Evolutionary conservation across 352 stramenopile species (phyloP).

Genomic region (Phytophthora tubulina): DNA sequence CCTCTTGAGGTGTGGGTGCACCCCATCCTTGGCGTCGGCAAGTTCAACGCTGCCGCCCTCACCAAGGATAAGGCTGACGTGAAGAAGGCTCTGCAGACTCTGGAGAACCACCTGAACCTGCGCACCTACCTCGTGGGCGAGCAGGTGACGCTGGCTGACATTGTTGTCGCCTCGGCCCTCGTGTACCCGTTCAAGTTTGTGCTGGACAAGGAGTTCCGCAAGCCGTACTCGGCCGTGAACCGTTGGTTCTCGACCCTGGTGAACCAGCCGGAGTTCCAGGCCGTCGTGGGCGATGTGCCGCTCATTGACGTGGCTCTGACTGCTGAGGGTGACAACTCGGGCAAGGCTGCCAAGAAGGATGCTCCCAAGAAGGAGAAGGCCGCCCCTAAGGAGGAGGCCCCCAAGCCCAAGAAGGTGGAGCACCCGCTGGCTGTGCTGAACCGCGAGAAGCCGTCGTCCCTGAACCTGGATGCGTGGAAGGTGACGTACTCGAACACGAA

Average conservation of each 20-base stretch:
- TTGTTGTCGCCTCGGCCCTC: constrained; percentile 86
- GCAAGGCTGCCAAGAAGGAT: constrained; percentile 44
- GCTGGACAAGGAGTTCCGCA: constrained; percentile 90
- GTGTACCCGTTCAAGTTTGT: constrained; percentile 97
- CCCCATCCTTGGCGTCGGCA: constrained; percentile 88
- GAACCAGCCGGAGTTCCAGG: constrained; percentile 94
- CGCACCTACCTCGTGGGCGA: constrained; percentile 94
- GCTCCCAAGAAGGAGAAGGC: constrained; percentile 60
- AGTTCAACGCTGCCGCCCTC: constrained; percentile 78
- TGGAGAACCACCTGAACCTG: constrained; percentile 91
- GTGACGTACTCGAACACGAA: constrained; percentile 93
- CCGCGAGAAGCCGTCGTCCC: constrained; percentile 77
- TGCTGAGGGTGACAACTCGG: constrained; percentile 67
- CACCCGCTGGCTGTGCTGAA: constrained; percentile 91
- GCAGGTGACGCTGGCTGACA: constrained; percentile 95
- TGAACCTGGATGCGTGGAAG: constrained; percentile 93
- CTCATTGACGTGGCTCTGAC: constrained; percentile 81
- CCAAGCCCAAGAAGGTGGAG: constrained; percentile 83
- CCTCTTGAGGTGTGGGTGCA: constrained; percentile 90
- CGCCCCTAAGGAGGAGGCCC: constrained; percentile 49
- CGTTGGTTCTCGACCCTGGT: constrained; percentile 95
- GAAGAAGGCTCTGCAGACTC: constrained; percentile 80
- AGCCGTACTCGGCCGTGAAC: constrained; percentile 87
- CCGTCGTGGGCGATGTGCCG: constrained; percentile 92
- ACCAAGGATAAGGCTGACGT: constrained; percentile 92